Conservation (phyloP, 1,284 basidiomycete genomes). For the Acaromyces ingoldii region DNA sequence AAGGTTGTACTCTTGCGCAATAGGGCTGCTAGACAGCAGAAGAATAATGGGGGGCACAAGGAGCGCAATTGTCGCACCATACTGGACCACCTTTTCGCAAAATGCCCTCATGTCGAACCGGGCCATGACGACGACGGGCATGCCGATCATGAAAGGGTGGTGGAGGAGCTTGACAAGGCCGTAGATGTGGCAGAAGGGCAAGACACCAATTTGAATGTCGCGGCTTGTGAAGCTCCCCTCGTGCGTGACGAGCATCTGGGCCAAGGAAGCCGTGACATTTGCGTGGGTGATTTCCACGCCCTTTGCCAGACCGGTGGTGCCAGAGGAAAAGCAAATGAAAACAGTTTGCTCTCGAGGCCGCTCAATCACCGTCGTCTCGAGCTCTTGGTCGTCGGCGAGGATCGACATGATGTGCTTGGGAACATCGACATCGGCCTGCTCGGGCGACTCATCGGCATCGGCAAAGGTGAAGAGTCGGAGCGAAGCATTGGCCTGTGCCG, state of each 20-base stretch:
- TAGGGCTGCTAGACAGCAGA: slow-evolving; percentile 67
- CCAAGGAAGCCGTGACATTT: neutral
- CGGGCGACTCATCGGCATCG: neutral
- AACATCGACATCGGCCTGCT: too few species aligned
- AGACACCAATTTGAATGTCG: slow-evolving; percentile 28
- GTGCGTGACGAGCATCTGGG: slow-evolving; percentile 1
- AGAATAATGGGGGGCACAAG: slow-evolving; percentile 83
- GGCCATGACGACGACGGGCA: slow-evolving; percentile 64
- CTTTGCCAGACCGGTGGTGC: neutral
- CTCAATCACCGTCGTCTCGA: neutral
- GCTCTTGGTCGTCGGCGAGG: neutral
- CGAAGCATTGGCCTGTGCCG: neutral
- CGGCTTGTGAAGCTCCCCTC: slow-evolving; percentile 13
- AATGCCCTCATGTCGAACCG: slow-evolving; percentile 71
- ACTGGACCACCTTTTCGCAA: slow-evolving; percentile 63
- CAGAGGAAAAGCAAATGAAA: slow-evolving; percentile 1
- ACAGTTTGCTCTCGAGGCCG: neutral
- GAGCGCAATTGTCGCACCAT: slow-evolving; percentile 62
- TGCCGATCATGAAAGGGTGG: slow-evolving; percentile 61
- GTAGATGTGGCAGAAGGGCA: slow-evolving; percentile 44
- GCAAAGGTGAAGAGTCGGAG: neutral
- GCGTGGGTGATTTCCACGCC: neutral
- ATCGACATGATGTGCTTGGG: neutral
- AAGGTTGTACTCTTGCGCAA: slow-evolving; percentile 66
- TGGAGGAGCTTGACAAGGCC: slow-evolving; percentile 60